Evolutionary conservation across 1,139 yeast genomes (phyloP).

Genomic region (Nadsonia commutata): DNA sequence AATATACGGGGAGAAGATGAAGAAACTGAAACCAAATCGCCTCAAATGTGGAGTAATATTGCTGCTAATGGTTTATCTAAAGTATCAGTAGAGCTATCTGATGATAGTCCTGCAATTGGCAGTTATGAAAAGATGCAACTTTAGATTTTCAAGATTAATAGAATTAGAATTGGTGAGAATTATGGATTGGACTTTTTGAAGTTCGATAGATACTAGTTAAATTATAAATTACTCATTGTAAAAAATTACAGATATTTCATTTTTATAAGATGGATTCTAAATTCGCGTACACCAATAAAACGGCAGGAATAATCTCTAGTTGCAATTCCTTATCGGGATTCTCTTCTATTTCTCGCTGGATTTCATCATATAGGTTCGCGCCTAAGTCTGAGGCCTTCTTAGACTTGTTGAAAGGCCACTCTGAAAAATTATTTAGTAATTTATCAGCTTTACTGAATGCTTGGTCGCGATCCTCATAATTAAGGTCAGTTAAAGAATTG

Average conservation of each 20-base stretch:
- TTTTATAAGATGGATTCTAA: conserved; percentile 21
- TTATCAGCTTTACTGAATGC: conserved; percentile 93
- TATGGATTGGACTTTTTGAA: too few species aligned
- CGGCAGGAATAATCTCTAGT: conserved; percentile 86
- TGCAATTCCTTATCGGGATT: conserved; percentile 49
- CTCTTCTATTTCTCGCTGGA: conserved; percentile 47
- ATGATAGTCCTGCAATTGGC: too few species aligned
- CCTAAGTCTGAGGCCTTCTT: conserved; percentile 49
- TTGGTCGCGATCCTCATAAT: conserved; percentile 81
- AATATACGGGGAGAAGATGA: too few species aligned
- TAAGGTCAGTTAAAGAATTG: conserved; percentile 64
- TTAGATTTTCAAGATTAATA: too few species aligned
- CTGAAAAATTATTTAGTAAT: conserved; percentile 63
- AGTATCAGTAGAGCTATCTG: too few species aligned
- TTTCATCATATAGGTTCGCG: conserved; percentile 55
- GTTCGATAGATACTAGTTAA: too few species aligned
- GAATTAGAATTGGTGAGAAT: too few species aligned
- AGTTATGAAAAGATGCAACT: too few species aligned
- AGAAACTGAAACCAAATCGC: too few species aligned
- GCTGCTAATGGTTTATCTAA: too few species aligned
- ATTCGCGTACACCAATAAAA: conserved; percentile 29
- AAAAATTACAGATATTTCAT: background rate
- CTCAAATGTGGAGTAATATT: too few species aligned
- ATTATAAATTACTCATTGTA: too few species aligned
- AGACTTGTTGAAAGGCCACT: conserved; percentile 63